These are phyloP conservation scores for Polytrichum commune DNA, from an alignment of 225 moss, liverwort and hornwort species.

Conservation along the genomic window DNA sequence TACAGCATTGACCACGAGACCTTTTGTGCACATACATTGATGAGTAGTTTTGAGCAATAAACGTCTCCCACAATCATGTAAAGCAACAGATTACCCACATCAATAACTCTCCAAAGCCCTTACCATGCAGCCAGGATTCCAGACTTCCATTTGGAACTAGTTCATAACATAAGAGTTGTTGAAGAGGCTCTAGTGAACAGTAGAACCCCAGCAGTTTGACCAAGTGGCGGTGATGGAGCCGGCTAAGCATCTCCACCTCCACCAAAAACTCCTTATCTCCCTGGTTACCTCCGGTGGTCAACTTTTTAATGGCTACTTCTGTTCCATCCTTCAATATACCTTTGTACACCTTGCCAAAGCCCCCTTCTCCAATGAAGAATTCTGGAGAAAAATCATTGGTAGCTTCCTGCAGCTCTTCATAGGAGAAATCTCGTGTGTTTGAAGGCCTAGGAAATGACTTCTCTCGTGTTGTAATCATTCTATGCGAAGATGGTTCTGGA, in stretches of 20 bases:
- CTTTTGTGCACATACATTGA: too few species aligned
- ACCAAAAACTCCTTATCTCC: slow-evolving; percentile 95
- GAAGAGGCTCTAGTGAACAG: slow-evolving; percentile 74
- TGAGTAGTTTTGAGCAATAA: too few species aligned
- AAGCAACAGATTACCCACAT: too few species aligned
- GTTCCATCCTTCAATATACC: slow-evolving; percentile 88
- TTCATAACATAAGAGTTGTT: slow-evolving; percentile 89
- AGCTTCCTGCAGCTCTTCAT: slow-evolving; percentile 83
- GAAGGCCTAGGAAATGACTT: slow-evolving; percentile 64
- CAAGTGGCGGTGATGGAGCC: slow-evolving; percentile 92
- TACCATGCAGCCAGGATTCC: slow-evolving; percentile 96
- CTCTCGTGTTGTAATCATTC: slow-evolving; percentile 60
- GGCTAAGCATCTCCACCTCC: slow-evolving; percentile 98
- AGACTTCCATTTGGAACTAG: slow-evolving; percentile 94
- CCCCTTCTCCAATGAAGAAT: slow-evolving; percentile 86
- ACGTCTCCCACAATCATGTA: too few species aligned
- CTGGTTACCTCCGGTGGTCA: slow-evolving; percentile 91
- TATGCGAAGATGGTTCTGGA: slow-evolving; percentile 67
- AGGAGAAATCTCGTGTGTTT: slow-evolving; percentile 73
- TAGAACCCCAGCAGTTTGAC: slow-evolving; percentile 92
- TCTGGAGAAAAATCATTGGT: slow-evolving; percentile 79
- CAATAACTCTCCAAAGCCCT: slow-evolving; percentile 2
- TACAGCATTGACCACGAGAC: too few species aligned
- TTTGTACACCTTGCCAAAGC: slow-evolving; percentile 87
- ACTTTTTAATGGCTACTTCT: slow-evolving; percentile 91